These are phyloP conservation scores for Venturia pyrina DNA, from an alignment of 2,329 filamentous ascomycete species.

Conservation along the genomic window DNA sequence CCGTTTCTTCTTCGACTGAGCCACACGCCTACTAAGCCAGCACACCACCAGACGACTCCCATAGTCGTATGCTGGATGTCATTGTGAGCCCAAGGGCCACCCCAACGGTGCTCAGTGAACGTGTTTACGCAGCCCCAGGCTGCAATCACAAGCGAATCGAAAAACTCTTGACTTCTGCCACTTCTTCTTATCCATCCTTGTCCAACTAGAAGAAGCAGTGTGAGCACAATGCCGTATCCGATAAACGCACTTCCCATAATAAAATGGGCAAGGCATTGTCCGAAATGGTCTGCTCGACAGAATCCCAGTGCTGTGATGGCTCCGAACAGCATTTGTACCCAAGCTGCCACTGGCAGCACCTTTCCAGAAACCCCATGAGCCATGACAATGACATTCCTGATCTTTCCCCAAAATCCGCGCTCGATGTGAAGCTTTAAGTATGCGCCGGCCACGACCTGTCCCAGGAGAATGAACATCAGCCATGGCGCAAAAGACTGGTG, in stretches of 20 bases:
- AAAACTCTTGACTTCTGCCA: conserved; percentile 91
- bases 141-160: conserved; percentile 82
- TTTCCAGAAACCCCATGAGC: conserved; percentile 79
- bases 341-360: conserved; percentile 72
- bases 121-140: conserved; percentile 97
- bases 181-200: conserved; percentile 76
- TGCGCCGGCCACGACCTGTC: conserved; percentile 69
- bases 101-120: conserved; percentile 96
- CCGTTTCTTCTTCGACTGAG: conserved; percentile 76
- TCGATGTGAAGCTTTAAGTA: conserved; percentile 88
- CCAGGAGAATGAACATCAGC: conserved; percentile 68
- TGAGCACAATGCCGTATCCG: conserved; percentile 80
- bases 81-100: conserved; percentile 76
- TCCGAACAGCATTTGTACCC: conserved; percentile 93
- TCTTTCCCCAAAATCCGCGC: conserved; percentile 67
- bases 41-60: conserved; percentile 98
- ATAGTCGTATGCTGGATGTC: conserved; percentile 98
- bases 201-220: conserved; percentile 76
- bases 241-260: conserved; percentile 99
- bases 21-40: conserved; percentile 86
- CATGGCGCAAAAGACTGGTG: conserved; percentile 73
- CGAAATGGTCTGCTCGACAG: conserved; percentile 81
- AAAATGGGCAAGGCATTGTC: conserved; percentile 91
- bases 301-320: conserved; percentile 88
- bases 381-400: conserved; percentile 61